phyloP scores from a whole-genome alignment of 805 yeast species.

The Kuraishia molischiana region DNA sequence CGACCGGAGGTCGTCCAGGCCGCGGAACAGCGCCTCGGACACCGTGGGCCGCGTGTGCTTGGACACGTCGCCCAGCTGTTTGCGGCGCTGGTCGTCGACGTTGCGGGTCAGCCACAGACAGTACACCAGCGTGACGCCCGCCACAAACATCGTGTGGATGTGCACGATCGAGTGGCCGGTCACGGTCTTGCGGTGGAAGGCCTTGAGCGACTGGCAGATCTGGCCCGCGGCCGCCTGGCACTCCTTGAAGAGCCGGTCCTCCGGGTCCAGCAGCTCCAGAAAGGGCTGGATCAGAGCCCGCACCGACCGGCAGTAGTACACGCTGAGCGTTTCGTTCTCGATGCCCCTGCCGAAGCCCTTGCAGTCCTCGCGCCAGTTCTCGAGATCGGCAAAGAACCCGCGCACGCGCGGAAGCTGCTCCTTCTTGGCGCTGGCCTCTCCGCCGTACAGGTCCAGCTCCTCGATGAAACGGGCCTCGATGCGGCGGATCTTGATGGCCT shows the following conservation, averaged over 20 bases:
- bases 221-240: conserved; percentile 70
- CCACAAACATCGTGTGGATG: conserved; percentile 57
- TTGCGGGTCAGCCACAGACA: conserved; percentile 61
- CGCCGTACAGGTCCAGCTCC: conserved; percentile 18
- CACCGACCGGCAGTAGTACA: conserved; percentile 52
- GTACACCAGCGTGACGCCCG: conserved; percentile 58
- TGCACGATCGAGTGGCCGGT: conserved; percentile 58
- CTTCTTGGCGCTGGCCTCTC: not conserved
- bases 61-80: conserved; percentile 43
- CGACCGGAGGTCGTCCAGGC: conserved; percentile 54
- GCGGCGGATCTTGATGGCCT: conserved; percentile 44
- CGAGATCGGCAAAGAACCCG: conserved; percentile 40
- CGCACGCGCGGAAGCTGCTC: conserved; percentile 42
- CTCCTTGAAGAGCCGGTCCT: conserved; percentile 48
- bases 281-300: conserved; percentile 56
- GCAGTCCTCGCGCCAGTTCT: conserved; percentile 48
- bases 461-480: conserved; percentile 54
- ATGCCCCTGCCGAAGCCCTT: conserved; percentile 34
- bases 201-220: conserved; percentile 53
- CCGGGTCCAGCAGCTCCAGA: conserved; percentile 50
- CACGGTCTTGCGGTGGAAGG: conserved; percentile 52
- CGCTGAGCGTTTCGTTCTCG: conserved; percentile 48
- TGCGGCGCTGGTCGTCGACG: conserved; percentile 46
- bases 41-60: conserved; percentile 53
- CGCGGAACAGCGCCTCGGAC: conserved; percentile 40